These are phyloP conservation scores for Solanum appendiculatum DNA, from an alignment of 257 asterid genomes.

Conservation along the genomic window DNA sequence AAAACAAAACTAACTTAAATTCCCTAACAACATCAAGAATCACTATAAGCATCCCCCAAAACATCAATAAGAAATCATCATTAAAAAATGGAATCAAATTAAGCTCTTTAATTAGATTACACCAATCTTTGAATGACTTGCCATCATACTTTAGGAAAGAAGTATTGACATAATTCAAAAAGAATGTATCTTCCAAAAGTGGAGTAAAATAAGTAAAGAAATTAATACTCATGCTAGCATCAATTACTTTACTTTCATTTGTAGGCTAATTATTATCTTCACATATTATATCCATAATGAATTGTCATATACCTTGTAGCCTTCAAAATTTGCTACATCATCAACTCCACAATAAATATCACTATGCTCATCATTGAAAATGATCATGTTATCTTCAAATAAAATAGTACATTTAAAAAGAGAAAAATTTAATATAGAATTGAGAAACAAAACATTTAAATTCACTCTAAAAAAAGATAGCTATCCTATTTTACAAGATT, in stretches of 20 bases:
- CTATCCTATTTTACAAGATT: background rate
- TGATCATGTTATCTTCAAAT: background rate
- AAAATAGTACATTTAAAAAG: background rate
- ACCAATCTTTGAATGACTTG: background rate
- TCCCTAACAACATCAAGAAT: too few relatives aligned
- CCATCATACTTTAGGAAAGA: background rate
- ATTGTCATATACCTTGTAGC: background rate
- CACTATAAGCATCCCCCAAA: background rate
- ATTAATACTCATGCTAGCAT: background rate
- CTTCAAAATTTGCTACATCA: background rate
- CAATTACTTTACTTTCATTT: background rate
- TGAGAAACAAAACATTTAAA: background rate
- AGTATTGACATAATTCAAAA: background rate
- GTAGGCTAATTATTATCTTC: too few relatives aligned
- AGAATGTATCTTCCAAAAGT: too few relatives aligned
- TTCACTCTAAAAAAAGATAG: background rate
- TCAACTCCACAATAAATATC: background rate
- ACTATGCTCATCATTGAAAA: background rate
- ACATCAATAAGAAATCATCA: background rate
- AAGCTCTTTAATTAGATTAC: background rate
- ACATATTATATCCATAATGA: too few relatives aligned
- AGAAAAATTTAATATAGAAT: background rate
- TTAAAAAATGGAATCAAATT: background rate
- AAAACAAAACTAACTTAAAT: too few relatives aligned
- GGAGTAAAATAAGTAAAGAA: background rate